phyloP scores from a whole-genome alignment of 352 stramenopile genomes.

The Phytophthora lateralis region DNA sequence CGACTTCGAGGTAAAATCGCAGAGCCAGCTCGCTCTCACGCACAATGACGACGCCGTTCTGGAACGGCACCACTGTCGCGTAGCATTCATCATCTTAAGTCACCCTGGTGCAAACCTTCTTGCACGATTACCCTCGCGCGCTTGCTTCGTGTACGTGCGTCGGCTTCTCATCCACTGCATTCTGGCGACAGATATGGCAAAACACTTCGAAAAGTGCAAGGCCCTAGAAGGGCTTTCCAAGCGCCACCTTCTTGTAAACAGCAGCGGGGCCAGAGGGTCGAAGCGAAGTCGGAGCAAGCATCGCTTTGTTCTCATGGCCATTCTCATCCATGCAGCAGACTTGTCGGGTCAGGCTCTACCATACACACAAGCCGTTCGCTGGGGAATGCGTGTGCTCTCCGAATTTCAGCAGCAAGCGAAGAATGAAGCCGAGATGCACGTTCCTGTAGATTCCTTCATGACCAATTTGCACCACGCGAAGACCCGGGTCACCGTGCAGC shows the following conservation, averaged over 20 bases:
- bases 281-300: slow-evolving; percentile 44
- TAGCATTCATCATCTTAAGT: slow-evolving; percentile 75
- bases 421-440: slow-evolving; percentile 63
- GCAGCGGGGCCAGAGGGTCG: slow-evolving; percentile 26
- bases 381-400: slow-evolving; percentile 62
- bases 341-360: slow-evolving; percentile 71
- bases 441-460: slow-evolving; percentile 79
- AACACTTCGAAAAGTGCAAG: slow-evolving; percentile 79
- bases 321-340: slow-evolving; percentile 75
- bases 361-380: slow-evolving; percentile 60
- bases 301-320: slow-evolving; percentile 51
- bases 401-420: slow-evolving; percentile 80
- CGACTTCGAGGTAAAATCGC: slow-evolving; percentile 78
- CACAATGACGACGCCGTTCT: slow-evolving; percentile 87
- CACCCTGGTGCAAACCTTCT: slow-evolving; percentile 66
- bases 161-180: slow-evolving; percentile 70
- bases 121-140: slow-evolving; percentile 45
- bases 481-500: slow-evolving; percentile 65
- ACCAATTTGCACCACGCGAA: slow-evolving; percentile 64
- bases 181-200: slow-evolving; percentile 76
- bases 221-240: slow-evolving; percentile 54
- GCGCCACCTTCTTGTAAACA: slow-evolving; percentile 33
- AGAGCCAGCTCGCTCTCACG: slow-evolving; percentile 73
- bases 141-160: slow-evolving; percentile 57
- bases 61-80: slow-evolving; percentile 80